These are phyloP conservation scores for Neocucurbitaria cava DNA, from an alignment of 2,329 filamentous ascomycete genomes.

Conservation along the genomic window DNA sequence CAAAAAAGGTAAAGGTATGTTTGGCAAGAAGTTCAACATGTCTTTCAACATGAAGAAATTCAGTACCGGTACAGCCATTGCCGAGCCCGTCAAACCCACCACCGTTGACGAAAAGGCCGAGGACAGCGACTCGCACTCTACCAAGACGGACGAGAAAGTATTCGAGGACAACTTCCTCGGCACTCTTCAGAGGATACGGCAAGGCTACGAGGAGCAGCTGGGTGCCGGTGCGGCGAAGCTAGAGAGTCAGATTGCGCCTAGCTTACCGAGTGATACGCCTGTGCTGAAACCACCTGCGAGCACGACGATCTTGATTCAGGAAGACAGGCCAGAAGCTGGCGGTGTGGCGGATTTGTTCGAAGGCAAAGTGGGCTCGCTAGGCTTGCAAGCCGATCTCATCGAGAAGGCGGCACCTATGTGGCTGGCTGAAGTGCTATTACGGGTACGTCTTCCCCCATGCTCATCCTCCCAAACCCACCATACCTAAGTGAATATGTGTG, in stretches of 20 bases:
- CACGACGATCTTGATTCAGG: conserved; percentile 69
- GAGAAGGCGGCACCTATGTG: conserved; percentile 89
- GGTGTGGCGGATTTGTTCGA: conserved; percentile 85
- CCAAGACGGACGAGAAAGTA: conserved; percentile 70
- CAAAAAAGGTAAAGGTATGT: conserved; percentile 68
- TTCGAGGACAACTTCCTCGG: conserved; percentile 79
- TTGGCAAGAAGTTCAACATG: conserved; percentile 83
- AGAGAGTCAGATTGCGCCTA: conserved; percentile 71
- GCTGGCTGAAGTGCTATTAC: conserved; percentile 85
- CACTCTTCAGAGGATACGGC: conserved; percentile 73
- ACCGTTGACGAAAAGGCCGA: conserved; percentile 76
- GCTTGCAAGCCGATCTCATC: conserved; percentile 78
- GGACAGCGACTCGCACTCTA: conserved; percentile 65
- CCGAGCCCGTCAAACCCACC: conserved; percentile 72
- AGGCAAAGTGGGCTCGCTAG: conserved; percentile 81
- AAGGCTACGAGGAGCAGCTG: conserved; percentile 74
- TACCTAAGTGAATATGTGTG: too few relatives aligned
- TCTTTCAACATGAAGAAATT: conserved; percentile 86
- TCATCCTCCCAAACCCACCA: too few relatives aligned
- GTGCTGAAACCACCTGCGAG: conserved; percentile 74
- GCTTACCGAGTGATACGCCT: conserved; percentile 75
- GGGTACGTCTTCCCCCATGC: conserved; percentile 55
- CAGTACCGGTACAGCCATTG: conserved; percentile 64
- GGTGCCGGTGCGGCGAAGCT: conserved; percentile 59
- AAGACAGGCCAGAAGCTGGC: conserved; percentile 67